Evolutionary conservation across 1,284 basidiomycete species (phyloP).

Genomic region (Cutaneotrichosporon sp.): DNA sequence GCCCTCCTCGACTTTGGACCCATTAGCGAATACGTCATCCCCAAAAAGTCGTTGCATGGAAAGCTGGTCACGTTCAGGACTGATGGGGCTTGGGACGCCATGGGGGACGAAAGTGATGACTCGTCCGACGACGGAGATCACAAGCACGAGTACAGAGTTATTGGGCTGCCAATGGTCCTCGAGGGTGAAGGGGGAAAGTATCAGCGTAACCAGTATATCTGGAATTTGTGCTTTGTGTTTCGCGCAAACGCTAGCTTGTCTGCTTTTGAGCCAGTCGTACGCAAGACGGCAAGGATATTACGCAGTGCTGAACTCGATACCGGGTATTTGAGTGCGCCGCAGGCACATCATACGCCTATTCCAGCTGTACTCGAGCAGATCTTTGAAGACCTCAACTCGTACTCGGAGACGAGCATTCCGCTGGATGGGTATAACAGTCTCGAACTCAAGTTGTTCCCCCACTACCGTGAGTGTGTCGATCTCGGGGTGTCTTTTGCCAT

Average conservation of each 20-base stretch:
- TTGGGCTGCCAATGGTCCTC: constrained; percentile 83
- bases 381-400: constrained; percentile 95
- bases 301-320: constrained; percentile 89
- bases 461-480: constrained; percentile 61
- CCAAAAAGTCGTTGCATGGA: constrained; percentile 79
- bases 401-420: constrained; percentile 87
- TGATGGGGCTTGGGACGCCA: constrained; percentile 25
- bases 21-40: constrained; percentile 92
- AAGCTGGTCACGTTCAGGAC: constrained; percentile 68
- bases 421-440: constrained; percentile 88
- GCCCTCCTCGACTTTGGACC: constrained; percentile 83
- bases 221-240: constrained; percentile 96
- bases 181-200: constrained; percentile 60
- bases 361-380: constrained; percentile 90
- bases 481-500: too few species aligned
- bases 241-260: constrained; percentile 80
- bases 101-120: constrained; percentile 29
- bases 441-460: constrained; percentile 92
- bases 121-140: constrained; percentile 25
- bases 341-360: constrained; percentile 66
- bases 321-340: constrained; percentile 74
- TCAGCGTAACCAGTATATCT: constrained; percentile 82
- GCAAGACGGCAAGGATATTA: constrained; percentile 88
- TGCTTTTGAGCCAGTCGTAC: constrained; percentile 92
- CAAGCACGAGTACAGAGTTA: constrained; percentile 63